Evolutionary conservation across 495 filamentous ascomycete species (phyloP).

Genomic region (Rusavskia elegans): DNA sequence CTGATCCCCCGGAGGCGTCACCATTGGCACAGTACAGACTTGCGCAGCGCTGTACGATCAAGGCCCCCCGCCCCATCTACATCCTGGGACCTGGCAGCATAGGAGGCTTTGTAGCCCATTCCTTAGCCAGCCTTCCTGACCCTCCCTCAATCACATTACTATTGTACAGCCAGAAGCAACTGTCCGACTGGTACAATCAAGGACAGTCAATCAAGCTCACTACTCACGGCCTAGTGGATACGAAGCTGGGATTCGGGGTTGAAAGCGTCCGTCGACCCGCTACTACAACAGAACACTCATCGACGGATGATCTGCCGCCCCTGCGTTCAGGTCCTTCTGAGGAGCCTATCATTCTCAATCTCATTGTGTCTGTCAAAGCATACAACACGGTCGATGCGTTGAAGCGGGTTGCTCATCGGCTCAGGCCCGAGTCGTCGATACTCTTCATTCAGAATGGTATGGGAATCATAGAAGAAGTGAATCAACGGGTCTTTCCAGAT

Average conservation of each 20-base stretch:
- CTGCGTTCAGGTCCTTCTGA: background rate
- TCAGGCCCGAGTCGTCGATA: conserved; percentile 60
- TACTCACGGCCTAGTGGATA: conserved; percentile 21
- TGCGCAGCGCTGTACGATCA: background rate
- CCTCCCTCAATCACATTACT: conserved; percentile 45
- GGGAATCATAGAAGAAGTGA: conserved; percentile 62
- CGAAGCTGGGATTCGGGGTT: conserved; percentile 29
- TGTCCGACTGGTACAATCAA: background rate
- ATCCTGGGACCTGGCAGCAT: conserved; percentile 43
- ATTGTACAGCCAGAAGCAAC: conserved; percentile 21
- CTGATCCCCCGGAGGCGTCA: background rate
- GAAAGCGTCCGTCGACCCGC: conserved; percentile 21
- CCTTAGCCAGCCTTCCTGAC: conserved; percentile 35
- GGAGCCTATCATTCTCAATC: conserved; percentile 46
- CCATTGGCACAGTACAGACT: background rate
- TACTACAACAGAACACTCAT: conserved; percentile 1
- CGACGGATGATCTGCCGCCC: no score
- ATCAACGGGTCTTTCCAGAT: conserved; percentile 49
- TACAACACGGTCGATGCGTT: conserved; percentile 41
- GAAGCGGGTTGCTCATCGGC: conserved; percentile 38
- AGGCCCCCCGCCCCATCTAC: conserved; percentile 27
- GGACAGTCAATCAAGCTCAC: conserved; percentile 17
- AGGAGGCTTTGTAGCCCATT: conserved; percentile 44
- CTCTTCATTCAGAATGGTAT: conserved; percentile 72
- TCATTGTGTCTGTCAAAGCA: conserved; percentile 58